Evolutionary conservation across 495 filamentous ascomycete genomes (phyloP).

Genomic region (Aspergillus funiculosus): DNA sequence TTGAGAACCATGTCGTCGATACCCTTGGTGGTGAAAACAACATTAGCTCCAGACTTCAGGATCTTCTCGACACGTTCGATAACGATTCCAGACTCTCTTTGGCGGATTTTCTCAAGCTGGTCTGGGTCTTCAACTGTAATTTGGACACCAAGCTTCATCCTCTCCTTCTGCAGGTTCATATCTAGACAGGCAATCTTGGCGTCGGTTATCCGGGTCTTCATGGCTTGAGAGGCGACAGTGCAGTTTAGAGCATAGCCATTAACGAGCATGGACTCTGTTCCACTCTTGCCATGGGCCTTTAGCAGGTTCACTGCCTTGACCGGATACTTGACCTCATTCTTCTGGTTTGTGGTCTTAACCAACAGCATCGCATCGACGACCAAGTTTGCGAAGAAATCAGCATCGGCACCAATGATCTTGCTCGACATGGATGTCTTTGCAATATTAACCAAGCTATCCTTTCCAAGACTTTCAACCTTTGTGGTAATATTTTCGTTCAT

Average conservation of each 20-base stretch:
- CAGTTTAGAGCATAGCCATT: conserved; percentile 98
- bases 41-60: conserved; percentile 93
- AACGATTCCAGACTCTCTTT: conserved; percentile 87
- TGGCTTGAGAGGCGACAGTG: conserved; percentile 96
- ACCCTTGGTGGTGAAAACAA: conserved; percentile 93
- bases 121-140: conserved; percentile 96
- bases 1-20: conserved; percentile 96
- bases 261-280: conserved; percentile 81
- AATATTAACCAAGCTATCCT: conserved; percentile 87
- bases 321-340: conserved; percentile 88
- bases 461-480: conserved; percentile 85
- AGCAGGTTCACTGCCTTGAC: conserved; percentile 99
- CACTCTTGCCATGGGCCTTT: conserved; percentile 94
- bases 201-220: conserved; percentile 88
- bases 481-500: conserved; percentile 97
- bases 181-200: conserved; percentile 96
- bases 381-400: conserved; percentile 96
- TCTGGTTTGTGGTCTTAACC: conserved; percentile 88
- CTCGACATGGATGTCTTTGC: conserved; percentile 99
- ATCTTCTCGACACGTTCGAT: conserved; percentile 96
- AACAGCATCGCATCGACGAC: conserved; percentile 94
- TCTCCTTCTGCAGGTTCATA: conserved; percentile 97
- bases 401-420: conserved; percentile 95
- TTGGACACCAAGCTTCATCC: conserved; percentile 98
- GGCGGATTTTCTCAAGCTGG: conserved; percentile 93